These are phyloP conservation scores for Pestalotiopsis fici DNA, from an alignment of 2,329 filamentous ascomycete species.

Conservation along the genomic window DNA sequence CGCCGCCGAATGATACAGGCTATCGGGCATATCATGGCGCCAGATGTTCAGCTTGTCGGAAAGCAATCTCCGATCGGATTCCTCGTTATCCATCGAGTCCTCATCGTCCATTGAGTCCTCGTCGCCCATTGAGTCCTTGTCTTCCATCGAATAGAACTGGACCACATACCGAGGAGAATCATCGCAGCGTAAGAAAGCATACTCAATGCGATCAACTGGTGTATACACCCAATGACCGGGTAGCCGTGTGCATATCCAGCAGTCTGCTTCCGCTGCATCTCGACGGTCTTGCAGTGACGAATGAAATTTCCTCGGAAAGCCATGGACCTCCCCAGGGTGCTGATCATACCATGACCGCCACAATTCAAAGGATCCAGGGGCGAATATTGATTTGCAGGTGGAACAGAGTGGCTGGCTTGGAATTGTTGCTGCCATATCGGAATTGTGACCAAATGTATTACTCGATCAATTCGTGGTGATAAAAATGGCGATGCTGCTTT, in stretches of 20 bases:
- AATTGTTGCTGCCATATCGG: not conserved
- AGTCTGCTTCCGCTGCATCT: not conserved
- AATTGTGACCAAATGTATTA: not conserved
- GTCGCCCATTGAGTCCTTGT: no score
- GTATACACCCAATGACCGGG: no score
- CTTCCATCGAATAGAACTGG: not conserved
- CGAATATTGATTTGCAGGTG: not conserved
- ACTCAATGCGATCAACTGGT: not conserved
- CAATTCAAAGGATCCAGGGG: not conserved
- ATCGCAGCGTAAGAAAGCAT: not conserved
- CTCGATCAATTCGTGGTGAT: not conserved
- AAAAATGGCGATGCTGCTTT: not conserved
- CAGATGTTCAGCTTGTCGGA: not conserved
- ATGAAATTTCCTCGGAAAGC: not conserved
- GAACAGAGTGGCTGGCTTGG: not conserved
- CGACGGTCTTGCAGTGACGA: not conserved
- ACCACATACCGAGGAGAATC: not conserved
- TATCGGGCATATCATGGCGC: not conserved
- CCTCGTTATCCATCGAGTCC: no score
- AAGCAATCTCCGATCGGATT: rapidly evolving
- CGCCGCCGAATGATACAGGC: not conserved
- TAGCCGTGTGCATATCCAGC: not conserved
- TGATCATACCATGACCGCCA: not conserved
- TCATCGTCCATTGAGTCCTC: no score
- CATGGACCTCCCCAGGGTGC: not conserved